Conservation (phyloP, 208 protist species). For the Polymyxa betae region DNA sequence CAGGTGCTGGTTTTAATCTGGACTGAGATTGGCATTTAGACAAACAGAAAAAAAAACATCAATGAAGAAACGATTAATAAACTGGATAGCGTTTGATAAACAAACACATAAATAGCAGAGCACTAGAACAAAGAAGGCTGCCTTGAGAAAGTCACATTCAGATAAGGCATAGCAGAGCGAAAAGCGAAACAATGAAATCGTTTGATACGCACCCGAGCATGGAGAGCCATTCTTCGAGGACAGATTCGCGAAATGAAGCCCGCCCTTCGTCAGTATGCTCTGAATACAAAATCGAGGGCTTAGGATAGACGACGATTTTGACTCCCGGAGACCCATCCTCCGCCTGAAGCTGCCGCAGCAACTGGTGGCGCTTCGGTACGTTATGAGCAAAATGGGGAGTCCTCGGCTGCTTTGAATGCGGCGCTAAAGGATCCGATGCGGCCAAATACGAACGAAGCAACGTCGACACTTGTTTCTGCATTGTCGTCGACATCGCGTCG, state of each 20-base stretch:
- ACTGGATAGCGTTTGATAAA: too few relatives aligned
- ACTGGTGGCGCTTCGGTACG: not conserved
- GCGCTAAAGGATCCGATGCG: not conserved
- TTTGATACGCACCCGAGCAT: not conserved
- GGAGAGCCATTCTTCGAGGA: constrained; percentile 41
- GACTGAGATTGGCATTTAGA: not conserved
- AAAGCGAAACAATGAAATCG: too few relatives aligned
- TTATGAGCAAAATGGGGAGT: not conserved
- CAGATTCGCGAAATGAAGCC: constrained; percentile 15
- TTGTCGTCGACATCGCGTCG: not conserved
- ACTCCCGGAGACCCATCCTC: constrained; percentile 13
- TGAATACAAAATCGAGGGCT: constrained; percentile 42
- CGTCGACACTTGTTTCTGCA: constrained; percentile 45
- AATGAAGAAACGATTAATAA: too few relatives aligned
- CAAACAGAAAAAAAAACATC: not conserved
- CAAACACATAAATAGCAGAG: too few relatives aligned
- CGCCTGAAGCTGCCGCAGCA: not conserved
- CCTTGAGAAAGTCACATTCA: too few relatives aligned
- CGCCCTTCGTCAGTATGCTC: constrained; percentile 45
- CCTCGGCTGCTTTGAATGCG: not conserved
- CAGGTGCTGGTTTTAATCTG: constrained; percentile 9
- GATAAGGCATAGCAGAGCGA: too few relatives aligned
- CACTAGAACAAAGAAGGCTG: too few relatives aligned
- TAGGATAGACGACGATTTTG: constrained; percentile 34
- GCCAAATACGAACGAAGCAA: constrained; percentile 40